Base-by-base conservation (phyloP, 192 early-diverging fungal species). In the Backusella morwellensis region DNA sequence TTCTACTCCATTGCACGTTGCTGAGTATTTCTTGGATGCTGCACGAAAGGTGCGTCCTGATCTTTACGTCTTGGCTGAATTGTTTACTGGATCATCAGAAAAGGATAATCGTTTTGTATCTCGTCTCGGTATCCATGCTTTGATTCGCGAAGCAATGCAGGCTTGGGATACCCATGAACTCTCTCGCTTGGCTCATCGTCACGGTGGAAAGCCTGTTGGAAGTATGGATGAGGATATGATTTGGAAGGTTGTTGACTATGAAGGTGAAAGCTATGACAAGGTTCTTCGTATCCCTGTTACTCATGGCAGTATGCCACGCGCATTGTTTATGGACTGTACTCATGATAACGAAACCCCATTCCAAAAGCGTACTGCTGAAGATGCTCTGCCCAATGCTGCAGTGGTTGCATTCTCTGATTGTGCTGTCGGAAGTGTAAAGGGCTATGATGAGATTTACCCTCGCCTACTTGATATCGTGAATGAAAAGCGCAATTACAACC, bases 291-390 rank as follows among this genome's bases (percentile, higher is more conserved):
- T 97, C 4, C 89, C 94, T 12, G 87, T 95, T 19, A 80, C 97
- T 15, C 86, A 86, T 35, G 96, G 93, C 14, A 94, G 94, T 8
- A 83, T 83, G 21, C 96, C 97, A 4, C 97, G 99, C 76, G 96
- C 96, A 6, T 87, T 99, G 11, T 97, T 99, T 81, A 98, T 99
- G 92, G 98, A 99, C 82, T 98, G 97, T 87, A 99, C 98, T 14
- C 98, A 99, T 74, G 98, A 99, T 83, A 99, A 99, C 80, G 95
- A 98, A 83, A 94, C 94, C 2, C 98, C 98, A 2, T 88, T 93
- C 29, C 96, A 99, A 80, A 97, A 95, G 68, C 88, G 97, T 70
- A 91, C 90, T 0, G 91, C 96, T 3, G 90, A 92, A 74, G 98
- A 99, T 82, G 92, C 98, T 6, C 85, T 99, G 19, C 90, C 98